Evolutionary conservation across 495 filamentous ascomycete species (phyloP).

Genomic region (Penicillium canariense): DNA sequence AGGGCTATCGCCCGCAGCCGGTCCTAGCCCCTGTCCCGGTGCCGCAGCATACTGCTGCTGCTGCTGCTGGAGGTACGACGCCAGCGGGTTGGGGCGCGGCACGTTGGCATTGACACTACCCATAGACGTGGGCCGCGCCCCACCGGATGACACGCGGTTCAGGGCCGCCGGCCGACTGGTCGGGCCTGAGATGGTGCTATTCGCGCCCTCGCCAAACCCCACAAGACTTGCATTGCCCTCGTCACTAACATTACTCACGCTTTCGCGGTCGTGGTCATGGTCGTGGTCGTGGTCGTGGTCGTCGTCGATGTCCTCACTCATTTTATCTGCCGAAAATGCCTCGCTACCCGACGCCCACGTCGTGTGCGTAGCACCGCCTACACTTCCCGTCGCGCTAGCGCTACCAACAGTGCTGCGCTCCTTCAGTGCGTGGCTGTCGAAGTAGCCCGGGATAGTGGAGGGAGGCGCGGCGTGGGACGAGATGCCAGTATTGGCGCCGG

Average conservation of each 20-base stretch:
- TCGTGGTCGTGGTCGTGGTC: too few species aligned
- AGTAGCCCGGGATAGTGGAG: slow-evolving; percentile 55
- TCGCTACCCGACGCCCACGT: slow-evolving; percentile 72
- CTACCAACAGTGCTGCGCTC: slow-evolving; percentile 83
- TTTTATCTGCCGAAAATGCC: slow-evolving; percentile 60
- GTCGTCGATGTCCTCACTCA: slow-evolving; percentile 61
- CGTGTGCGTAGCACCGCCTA: slow-evolving; percentile 69
- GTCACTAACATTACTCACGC: slow-evolving; percentile 74
- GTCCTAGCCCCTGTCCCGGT: background rate
- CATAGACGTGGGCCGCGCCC: slow-evolving; percentile 32
- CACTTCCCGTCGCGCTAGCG: slow-evolving; percentile 72
- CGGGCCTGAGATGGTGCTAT: slow-evolving; percentile 73
- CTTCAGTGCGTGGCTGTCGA: slow-evolving; percentile 63
- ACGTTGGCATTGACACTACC: slow-evolving; percentile 38
- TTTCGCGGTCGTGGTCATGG: slow-evolving; percentile 54
- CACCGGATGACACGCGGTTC: slow-evolving; percentile 34
- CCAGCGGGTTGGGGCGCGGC: slow-evolving; percentile 24
- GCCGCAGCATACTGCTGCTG: slow-evolving; percentile 18
- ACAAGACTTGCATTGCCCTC: slow-evolving; percentile 73
- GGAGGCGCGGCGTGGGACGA: too few species aligned
- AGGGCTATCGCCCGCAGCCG: slow-evolving; percentile 27
- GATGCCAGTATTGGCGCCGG: slow-evolving; percentile 33
- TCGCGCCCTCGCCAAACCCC: slow-evolving; percentile 84
- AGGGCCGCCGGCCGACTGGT: slow-evolving; percentile 46
- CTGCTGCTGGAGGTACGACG: slow-evolving; percentile 28